Percentiles rank a stretch among this genome's conserved stretches.
phyloP scores from a whole-genome alignment of 805 yeast species.

The Candida succiphila region DNA sequence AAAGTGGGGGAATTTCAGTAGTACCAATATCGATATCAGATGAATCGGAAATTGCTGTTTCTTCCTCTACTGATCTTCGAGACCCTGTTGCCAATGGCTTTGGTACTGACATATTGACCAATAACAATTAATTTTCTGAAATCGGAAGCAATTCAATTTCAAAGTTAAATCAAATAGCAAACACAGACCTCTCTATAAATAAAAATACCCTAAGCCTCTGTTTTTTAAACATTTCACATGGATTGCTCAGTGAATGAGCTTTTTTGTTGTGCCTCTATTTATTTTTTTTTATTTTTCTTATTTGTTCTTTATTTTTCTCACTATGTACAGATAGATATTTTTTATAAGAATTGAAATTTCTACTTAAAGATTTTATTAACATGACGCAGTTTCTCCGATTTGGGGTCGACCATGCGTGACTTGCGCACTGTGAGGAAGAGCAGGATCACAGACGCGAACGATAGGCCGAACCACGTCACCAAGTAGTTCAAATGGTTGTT shows the following conservation, averaged over 20 bases:
- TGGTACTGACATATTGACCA: background rate
- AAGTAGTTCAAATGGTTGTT: slow-evolving; percentile 90
- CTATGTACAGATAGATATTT: too few relatives aligned
- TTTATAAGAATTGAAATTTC: too few relatives aligned
- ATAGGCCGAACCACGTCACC: slow-evolving; percentile 91
- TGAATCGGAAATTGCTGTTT: slow-evolving; percentile 16
- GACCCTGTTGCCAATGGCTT: slow-evolving; percentile 17
- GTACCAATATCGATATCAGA: slow-evolving; percentile 12
- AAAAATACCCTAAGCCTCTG: too few relatives aligned
- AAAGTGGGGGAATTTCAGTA: background rate
- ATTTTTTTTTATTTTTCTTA: too few relatives aligned
- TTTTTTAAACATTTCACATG: too few relatives aligned
- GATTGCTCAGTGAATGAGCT: too few relatives aligned
- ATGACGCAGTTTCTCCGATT: slow-evolving; percentile 38
- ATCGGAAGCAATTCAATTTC: too few relatives aligned
- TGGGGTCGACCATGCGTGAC: slow-evolving; percentile 25
- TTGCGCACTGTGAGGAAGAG: slow-evolving; percentile 43
- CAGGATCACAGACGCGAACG: slow-evolving; percentile 61
- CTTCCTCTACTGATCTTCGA: slow-evolving; percentile 6
- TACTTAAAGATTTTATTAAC: slow-evolving; percentile 33
- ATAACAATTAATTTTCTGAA: background rate
- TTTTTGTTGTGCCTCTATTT: background rate
- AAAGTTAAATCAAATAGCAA: too few relatives aligned
- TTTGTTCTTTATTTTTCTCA: background rate
- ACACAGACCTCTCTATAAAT: too few relatives aligned